These are phyloP conservation scores for Yamadazyma oceani DNA, from an alignment of 1,139 yeast genomes.

Conservation along the genomic window DNA sequence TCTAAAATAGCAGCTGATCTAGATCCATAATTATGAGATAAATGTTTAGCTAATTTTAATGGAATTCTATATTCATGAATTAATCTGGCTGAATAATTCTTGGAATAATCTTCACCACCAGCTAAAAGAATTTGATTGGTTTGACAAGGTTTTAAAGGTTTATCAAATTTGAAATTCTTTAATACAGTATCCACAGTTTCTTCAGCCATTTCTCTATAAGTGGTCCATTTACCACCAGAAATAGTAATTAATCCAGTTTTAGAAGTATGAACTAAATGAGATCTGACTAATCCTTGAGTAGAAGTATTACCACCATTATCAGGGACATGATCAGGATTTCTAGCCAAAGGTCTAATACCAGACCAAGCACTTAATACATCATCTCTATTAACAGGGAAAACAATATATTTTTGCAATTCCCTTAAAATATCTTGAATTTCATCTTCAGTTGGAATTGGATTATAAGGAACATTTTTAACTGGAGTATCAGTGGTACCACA, in stretches of 20 bases:
- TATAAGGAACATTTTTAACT: conserved; percentile 69
- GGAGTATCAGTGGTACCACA: conserved; percentile 97
- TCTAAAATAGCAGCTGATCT: conserved; percentile 82
- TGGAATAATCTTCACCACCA: conserved; percentile 73
- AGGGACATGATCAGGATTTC: conserved; percentile 71
- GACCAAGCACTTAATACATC: conserved; percentile 97
- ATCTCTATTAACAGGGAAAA: conserved; percentile 83
- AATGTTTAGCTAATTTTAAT: conserved; percentile 75
- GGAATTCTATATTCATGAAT: conserved; percentile 78
- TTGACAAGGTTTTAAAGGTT: conserved; percentile 53
- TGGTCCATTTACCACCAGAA: conserved; percentile 98
- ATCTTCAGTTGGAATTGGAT: conserved; percentile 85
- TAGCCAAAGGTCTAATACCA: conserved; percentile 92
- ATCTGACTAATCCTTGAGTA: conserved; percentile 74
- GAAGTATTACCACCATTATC: conserved; percentile 39
- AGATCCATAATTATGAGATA: conserved; percentile 86
- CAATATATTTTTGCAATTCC: conserved; percentile 87
- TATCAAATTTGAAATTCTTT: conserved; percentile 45
- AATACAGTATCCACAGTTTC: conserved; percentile 83
- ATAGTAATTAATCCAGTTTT: conserved; percentile 79
- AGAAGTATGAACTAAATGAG: conserved; percentile 76
- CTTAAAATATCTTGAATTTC: conserved; percentile 86
- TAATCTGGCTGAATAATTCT: conserved; percentile 73
- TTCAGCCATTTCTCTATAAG: conserved; percentile 97
- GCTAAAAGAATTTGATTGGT: conserved; percentile 64